These are phyloP conservation scores for Trichoderma aggressivum DNA, from an alignment of 2,329 filamentous ascomycete genomes.

Conservation along the genomic window DNA sequence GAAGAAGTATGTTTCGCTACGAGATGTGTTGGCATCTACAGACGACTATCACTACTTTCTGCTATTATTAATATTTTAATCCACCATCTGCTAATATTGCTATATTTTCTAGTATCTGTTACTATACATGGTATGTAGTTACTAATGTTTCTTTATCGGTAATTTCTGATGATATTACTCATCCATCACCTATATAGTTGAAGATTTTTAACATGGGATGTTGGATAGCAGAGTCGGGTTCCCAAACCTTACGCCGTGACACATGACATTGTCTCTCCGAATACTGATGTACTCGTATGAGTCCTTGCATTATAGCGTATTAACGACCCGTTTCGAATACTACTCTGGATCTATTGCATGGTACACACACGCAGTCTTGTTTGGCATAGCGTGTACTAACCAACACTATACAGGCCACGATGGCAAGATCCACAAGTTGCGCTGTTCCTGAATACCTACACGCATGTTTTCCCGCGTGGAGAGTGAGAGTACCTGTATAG, in stretches of 20 bases:
- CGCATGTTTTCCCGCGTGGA: not conserved
- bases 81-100: not conserved
- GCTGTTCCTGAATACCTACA: not conserved
- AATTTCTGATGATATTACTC: not conserved
- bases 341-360: not conserved
- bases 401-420: not conserved
- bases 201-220: too few relatives aligned
- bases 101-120: too few relatives aligned
- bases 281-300: not conserved
- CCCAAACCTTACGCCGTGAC: not conserved
- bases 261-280: not conserved
- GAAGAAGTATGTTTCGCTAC: not conserved
- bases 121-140: too few relatives aligned
- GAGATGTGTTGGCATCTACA: not conserved
- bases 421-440: not conserved
- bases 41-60: not conserved
- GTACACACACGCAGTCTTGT: not conserved
- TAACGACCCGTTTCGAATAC: not conserved
- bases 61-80: not conserved
- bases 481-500: not conserved
- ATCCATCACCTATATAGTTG: too few relatives aligned
- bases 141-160: not conserved
- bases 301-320: not conserved
- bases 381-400: not conserved
- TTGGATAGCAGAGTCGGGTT: not conserved